Percentiles rank a stretch among this genome's conserved stretches.
Conservation (phyloP, 2,329 filamentous ascomycete genomes). For the Nakataea oryzae region DNA sequence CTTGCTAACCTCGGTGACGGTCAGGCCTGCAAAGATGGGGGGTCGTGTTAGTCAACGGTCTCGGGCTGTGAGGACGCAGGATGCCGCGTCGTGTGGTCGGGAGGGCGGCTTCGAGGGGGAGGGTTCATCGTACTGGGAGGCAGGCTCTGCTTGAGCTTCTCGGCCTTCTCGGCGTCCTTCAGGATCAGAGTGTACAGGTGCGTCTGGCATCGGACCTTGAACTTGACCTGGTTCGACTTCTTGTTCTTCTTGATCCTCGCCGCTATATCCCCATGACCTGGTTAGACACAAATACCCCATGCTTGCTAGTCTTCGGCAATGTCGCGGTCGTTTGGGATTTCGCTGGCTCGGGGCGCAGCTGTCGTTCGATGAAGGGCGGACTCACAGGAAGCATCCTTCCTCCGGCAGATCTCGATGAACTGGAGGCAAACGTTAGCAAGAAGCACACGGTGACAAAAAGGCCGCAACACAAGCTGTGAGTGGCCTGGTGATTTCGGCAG, state of each 20-base stretch:
- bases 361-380: conserved; percentile 19
- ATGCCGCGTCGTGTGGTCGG: too few relatives aligned
- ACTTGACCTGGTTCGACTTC: conserved; percentile 90
- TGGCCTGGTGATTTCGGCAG: background rate
- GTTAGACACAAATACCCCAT: conserved; percentile 6
- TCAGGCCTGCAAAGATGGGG: conserved; percentile 27
- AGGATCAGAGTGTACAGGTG: conserved; percentile 97
- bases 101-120: background rate
- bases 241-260: conserved; percentile 95
- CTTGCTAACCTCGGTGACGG: conserved; percentile 44
- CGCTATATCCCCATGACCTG: conserved; percentile 37
- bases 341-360: background rate
- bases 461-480: background rate
- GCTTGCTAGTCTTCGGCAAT: background rate
- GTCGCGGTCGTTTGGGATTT: background rate
- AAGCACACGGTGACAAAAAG: background rate
- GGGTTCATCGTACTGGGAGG: conserved; percentile 70
- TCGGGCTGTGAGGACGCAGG: background rate
- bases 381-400: conserved; percentile 99
- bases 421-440: conserved; percentile 25
- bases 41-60: conserved; percentile 10
- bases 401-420: conserved; percentile 99
- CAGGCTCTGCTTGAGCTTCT: conserved; percentile 99
- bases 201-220: conserved; percentile 98
- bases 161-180: conserved; percentile 98